Base-by-base conservation (phyloP, 345 rosid species). In the Syzygium grande region DNA sequence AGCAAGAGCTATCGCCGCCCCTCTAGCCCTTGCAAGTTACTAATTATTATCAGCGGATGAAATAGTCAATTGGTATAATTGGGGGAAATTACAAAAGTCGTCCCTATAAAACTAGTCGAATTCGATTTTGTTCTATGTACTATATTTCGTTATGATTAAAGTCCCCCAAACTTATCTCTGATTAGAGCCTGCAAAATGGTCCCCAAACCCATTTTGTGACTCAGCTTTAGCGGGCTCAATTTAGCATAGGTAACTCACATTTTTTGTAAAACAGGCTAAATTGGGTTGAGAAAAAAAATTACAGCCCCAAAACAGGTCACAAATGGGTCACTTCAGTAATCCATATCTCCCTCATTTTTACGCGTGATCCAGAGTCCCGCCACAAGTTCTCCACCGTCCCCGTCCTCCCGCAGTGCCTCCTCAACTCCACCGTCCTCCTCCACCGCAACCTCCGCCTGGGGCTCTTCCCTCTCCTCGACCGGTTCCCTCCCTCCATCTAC, bases 331-430 rank as follows among this genome's bases (percentile, higher is more conserved):
- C 51, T 51, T 51, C 3, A 51, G 51, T 11, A 1, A 51, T 0
- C 11, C 51, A 51, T 8, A 9, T 51, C 12, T 51, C 51, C 12
- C 51, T 51, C 51, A 51, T 51, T 51, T 51, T 51, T 3, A 51
- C 9, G 11, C 11, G 51, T 51, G 51, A 51, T 51, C 12, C 12
- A 51, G 98, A 96, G 88, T 91, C 97, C 55, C 95, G 90, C 22
- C 99, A 96, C 92, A 95, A 94, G 88, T 96, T 96, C 92, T 94
- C 92, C 94, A 97, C 98, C 30, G 91, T 93, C 27, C 95, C 94
- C 83, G 93, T 97, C 87, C 89, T 94, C 30, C 85, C 93, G 85
- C 95, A 93, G 91, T 93, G 98, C 88, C 94, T 97, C 89, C 90
- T 56, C 91, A 88, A 92, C 92, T 88, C 95, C 91, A 91, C 94